Base-by-base conservation (phyloP, 2,329 filamentous ascomycete genomes). In the Pseudogymnoascus sp. region DNA sequence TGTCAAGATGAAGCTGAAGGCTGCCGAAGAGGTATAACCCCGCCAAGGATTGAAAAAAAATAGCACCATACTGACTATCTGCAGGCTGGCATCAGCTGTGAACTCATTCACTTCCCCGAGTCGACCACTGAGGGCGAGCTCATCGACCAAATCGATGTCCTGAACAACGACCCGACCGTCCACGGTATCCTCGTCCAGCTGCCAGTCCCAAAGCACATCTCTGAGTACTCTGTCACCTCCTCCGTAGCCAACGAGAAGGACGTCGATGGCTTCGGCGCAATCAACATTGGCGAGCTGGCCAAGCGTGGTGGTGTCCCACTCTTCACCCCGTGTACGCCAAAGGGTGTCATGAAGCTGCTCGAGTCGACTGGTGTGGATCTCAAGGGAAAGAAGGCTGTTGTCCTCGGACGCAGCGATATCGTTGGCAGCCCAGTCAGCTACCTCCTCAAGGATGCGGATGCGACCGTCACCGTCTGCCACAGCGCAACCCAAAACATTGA, bases 1-100 rank as follows among this genome's bases (percentile, higher is more conserved):
- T 89, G 93, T 99, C 78, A 93, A 93, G 79, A 99, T 99, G 95
- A 99, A 99, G 82, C 80, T 97, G 73, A 99, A 97, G 84, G 95
- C 95, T 68, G 95, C 95, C 64, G 82, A 90, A 75, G 95, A 97
- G 84, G 90, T 92, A 80, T 70, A 60, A 46, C 37, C 60, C 6
- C 36, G 8, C 53, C 37, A 38, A 59, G 63, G 66, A 64, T 66
- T 68, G 59, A 42, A 16, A 42, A 11, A 1, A 42, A 11, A 1
- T 61, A 53, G 43, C 23, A 21, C 3, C 11, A 18, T 42, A 60
- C 31, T 59, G 40, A 73, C 66, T 68, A 63, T 67, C 60, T 65
- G n/a, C 70, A 93, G 90, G 92, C 93, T 73, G 91, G 91, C 73
- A 97, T 99, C 74, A 82, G 84, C 67, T 97, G 93, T 80, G 88